phyloP scores from a whole-genome alignment of 768 basidiomycete genomes.

The Leccinum boreale region DNA sequence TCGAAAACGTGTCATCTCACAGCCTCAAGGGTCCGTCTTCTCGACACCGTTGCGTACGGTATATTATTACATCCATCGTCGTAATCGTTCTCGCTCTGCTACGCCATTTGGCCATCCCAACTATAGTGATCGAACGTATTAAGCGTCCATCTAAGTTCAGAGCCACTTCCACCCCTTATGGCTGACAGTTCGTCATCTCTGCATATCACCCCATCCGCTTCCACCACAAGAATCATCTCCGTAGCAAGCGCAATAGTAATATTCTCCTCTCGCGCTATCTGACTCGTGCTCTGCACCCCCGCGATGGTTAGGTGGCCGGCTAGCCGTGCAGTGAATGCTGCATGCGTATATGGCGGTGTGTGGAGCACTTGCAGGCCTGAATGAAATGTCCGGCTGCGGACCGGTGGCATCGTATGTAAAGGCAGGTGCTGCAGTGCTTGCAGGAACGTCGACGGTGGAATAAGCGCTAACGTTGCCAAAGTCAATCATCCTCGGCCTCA shows the following conservation, averaged over 20 bases:
- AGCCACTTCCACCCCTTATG: conserved; percentile 40
- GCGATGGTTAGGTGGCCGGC: conserved; percentile 47
- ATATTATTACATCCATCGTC: conserved; percentile 6
- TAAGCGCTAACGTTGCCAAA: conserved; percentile 55
- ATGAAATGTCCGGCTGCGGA: conserved; percentile 62
- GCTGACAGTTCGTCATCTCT: conserved; percentile 61
- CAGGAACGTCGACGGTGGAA: conserved; percentile 86
- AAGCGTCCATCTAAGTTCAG: conserved; percentile 70
- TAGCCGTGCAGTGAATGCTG: conserved; percentile 68
- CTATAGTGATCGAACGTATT: conserved; percentile 65
- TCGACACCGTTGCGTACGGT: conserved; percentile 9
- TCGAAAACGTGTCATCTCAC: conserved; percentile 28
- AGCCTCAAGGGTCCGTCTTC: conserved; percentile 11
- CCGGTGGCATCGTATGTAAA: conserved; percentile 59
- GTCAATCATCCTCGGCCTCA: background rate
- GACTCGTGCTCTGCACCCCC: conserved; percentile 56
- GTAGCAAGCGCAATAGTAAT: conserved; percentile 69
- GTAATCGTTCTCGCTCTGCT: conserved; percentile 3
- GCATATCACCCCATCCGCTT: conserved; percentile 66
- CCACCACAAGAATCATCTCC: conserved; percentile 78
- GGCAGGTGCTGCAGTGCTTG: conserved; percentile 69
- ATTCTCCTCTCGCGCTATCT: conserved; percentile 69
- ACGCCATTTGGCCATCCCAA: conserved; percentile 63
- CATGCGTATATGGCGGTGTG: conserved; percentile 69
- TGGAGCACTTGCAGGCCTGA: conserved; percentile 82